Evolutionary conservation across 2,329 filamentous ascomycete species (phyloP).

Genomic region (Hawksworthiomyces lignivorus): DNA sequence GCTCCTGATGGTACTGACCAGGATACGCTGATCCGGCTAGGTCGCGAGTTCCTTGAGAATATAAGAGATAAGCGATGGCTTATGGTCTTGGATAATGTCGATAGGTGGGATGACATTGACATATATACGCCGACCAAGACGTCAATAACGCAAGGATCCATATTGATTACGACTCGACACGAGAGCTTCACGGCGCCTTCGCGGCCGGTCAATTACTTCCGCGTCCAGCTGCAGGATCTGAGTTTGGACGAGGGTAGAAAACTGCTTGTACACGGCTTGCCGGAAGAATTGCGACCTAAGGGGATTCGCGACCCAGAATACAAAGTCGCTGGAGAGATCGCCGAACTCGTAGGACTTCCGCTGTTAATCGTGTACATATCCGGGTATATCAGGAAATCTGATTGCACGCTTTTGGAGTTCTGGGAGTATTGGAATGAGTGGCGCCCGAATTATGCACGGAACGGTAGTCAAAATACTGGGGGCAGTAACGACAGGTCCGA

Average conservation of each 20-base stretch:
- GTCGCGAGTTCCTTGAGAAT: slow-evolving; percentile 12
- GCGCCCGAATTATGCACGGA: slow-evolving; percentile 5
- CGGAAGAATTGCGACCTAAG: slow-evolving; percentile 10
- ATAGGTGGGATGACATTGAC: slow-evolving; percentile 14
- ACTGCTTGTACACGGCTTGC: slow-evolving; percentile 10
- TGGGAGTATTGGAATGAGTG: slow-evolving; percentile 16
- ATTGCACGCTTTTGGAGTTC: slow-evolving; percentile 12
- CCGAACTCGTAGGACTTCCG: slow-evolving; percentile 8
- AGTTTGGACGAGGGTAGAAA: slow-evolving; percentile 11
- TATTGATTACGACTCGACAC: slow-evolving; percentile 13
- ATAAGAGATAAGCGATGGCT: slow-evolving; percentile 13
- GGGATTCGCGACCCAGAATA: slow-evolving; percentile 11
- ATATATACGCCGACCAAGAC: slow-evolving; percentile 13
- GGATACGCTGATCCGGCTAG: slow-evolving; percentile 13
- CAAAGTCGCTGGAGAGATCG: slow-evolving; percentile 12
- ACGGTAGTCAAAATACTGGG: not conserved
- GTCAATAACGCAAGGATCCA: slow-evolving; percentile 11
- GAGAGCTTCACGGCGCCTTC: slow-evolving; percentile 13
- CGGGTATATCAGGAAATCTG: slow-evolving; percentile 13
- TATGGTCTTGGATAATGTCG: slow-evolving; percentile 15
- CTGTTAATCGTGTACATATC: slow-evolving; percentile 14
- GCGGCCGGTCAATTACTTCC: slow-evolving; percentile 14
- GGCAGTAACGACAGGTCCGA: not conserved
- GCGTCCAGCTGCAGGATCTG: slow-evolving; percentile 7
- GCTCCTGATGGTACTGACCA: slow-evolving; percentile 11